Evolutionary conservation across 2,329 filamentous ascomycete species (phyloP).

Genomic region (Bisporella sp.): DNA sequence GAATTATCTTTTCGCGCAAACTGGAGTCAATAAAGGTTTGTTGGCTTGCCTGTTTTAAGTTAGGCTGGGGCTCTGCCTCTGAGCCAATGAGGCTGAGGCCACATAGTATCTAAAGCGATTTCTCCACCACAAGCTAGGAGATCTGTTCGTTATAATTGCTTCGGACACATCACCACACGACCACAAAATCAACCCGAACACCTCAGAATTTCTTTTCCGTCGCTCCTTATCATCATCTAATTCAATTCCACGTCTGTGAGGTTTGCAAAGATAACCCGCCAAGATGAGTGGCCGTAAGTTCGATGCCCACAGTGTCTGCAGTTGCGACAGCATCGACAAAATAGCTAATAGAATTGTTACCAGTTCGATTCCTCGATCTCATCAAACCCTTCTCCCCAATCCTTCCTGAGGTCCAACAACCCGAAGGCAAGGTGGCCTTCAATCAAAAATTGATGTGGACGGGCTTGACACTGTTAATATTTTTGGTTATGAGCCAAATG

Average conservation of each 20-base stretch:
- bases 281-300: conserved; percentile 37
- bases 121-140: conserved; percentile 10
- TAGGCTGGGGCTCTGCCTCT: too few species aligned
- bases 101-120: conserved; percentile 15
- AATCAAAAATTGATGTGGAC: conserved; percentile 98
- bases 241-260: conserved; percentile 30
- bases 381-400: conserved; percentile 99
- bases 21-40: too few species aligned
- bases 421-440: conserved; percentile 97
- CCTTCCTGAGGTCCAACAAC: conserved; percentile 97
- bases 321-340: conserved; percentile 6
- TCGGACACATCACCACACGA: conserved; percentile 15
- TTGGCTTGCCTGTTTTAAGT: too few species aligned
- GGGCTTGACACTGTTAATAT: conserved; percentile 90
- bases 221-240: conserved; percentile 23
- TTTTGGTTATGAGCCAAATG: conserved; percentile 99
- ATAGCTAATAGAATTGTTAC: too few species aligned
- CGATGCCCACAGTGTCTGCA: conserved; percentile 8
- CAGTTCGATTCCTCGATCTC: conserved; percentile 98
- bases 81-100: conserved; percentile 8
- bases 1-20: too few species aligned
- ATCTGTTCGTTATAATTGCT: conserved; percentile 19
- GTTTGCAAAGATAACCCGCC: conserved; percentile 28
- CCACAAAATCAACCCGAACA: conserved; percentile 22
- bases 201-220: conserved; percentile 17